Evolutionary conservation across 805 yeast species (phyloP), one percentile per base, ranked within the genome.

Genomic region (Zygosaccharomyces lentus): DNA sequence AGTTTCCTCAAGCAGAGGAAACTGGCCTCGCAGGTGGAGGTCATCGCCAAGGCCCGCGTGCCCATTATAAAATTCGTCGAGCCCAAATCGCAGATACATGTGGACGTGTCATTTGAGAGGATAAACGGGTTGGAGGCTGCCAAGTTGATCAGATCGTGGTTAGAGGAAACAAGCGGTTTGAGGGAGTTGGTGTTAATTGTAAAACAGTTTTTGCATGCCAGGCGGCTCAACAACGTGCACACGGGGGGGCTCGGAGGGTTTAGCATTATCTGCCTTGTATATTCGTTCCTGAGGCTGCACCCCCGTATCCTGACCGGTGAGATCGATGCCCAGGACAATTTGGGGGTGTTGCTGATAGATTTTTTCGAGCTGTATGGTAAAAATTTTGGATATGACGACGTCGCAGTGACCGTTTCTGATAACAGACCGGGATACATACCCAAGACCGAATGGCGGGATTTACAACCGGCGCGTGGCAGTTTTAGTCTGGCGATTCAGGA

Each of bases 231-330:
- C 59, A 85, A 87, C 51, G 98, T 91, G 12, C 95, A 85, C 56
- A 82, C 82, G 25, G 99, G 99, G 44, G 98, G 98, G 0, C 68
- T 91, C 5, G 98, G 99, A 34, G 98, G 98, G 0, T 90, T 84
- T 62, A 80, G 96, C 6, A 86, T 87, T n/a, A 87, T 90, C 35
- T 88, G 96, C 58, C 62, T 93, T 60, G 87, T 85, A 17, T 82
- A 83, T 57, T 83, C 95, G 17, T 90, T 91, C 59, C 65, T 91
- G 51, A 75, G 73, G 53, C 68, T 86, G 45, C 98, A 91, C 63
- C 96, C 96, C 17, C 73, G 88, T 54, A 59, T 88, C 9, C 64
- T 82, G 2, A 78, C 93, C 0, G 75, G 78, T 5, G 78, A 80
- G 36, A 84, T 89, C 46, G 73, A 77, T 40, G 81, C 89, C 1